Conservation (phyloP, 192 early-diverging fungal species). For the Coemansia sp. region DNA sequence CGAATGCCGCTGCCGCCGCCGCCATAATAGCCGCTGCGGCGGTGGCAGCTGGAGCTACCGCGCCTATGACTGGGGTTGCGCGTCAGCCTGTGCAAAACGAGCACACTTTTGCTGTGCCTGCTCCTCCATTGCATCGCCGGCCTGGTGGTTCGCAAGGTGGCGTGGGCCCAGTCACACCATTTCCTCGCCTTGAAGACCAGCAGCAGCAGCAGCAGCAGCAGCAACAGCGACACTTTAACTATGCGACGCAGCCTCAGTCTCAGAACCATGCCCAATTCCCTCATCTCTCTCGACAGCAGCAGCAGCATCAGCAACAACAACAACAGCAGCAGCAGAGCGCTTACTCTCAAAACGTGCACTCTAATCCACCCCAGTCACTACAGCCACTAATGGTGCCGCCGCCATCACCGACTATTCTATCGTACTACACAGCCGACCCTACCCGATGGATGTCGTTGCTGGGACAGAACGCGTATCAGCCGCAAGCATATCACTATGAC, state of each 20-base stretch:
- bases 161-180: not conserved
- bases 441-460: slow-evolving; percentile 45
- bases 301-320: slow-evolving; percentile 14
- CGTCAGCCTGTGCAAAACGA: slow-evolving; percentile 16
- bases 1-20: slow-evolving; percentile 17
- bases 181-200: slow-evolving; percentile 4
- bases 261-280: slow-evolving; percentile 1
- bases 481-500: slow-evolving; percentile 44
- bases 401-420: slow-evolving; percentile 54
- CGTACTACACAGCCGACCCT: slow-evolving; percentile 52
- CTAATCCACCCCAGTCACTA: slow-evolving; percentile 14
- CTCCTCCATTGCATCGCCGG: slow-evolving; percentile 10
- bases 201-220: slow-evolving; percentile 7
- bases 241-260: not conserved
- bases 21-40: slow-evolving; percentile 30
- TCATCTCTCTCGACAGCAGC: not conserved
- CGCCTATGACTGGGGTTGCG: not conserved
- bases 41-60: not conserved
- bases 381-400: slow-evolving; percentile 54
- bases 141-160: not conserved
- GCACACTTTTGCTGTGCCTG: slow-evolving; percentile 24
- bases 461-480: slow-evolving; percentile 37
- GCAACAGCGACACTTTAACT: not conserved
- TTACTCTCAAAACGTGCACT: slow-evolving; percentile 24
- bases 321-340: slow-evolving; percentile 6